phyloP scores from a whole-genome alignment of 1,139 yeast species.

The Wickerhamiella pararugosa region DNA sequence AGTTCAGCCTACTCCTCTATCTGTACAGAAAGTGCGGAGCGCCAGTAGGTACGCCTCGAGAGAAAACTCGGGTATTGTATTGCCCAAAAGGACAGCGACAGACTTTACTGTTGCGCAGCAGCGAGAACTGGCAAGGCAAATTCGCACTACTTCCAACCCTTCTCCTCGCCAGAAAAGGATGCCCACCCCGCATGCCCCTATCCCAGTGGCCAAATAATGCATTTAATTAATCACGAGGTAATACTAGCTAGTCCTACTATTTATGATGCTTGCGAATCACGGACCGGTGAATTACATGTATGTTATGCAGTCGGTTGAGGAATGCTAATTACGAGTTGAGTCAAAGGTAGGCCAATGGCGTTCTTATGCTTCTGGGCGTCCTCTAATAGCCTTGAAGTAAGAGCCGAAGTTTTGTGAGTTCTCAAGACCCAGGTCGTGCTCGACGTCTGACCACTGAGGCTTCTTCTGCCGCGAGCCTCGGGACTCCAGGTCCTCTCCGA shows the following conservation, averaged over 20 bases:
- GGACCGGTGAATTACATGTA: background rate
- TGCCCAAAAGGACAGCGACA: background rate
- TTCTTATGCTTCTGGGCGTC: slow-evolving; percentile 11
- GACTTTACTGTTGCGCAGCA: slow-evolving; percentile 9
- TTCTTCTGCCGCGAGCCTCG: slow-evolving; percentile 32
- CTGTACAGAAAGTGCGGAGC: slow-evolving; percentile 8
- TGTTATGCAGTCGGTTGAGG: background rate
- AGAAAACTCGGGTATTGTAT: too few relatives aligned
- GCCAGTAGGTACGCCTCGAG: slow-evolving; percentile 9
- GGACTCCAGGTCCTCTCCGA: slow-evolving; percentile 27
- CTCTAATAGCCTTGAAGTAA: slow-evolving; percentile 22
- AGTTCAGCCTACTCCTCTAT: slow-evolving; percentile 15
- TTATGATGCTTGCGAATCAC: background rate
- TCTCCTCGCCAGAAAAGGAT: slow-evolving; percentile 12
- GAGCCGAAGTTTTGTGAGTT: slow-evolving; percentile 17
- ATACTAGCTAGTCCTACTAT: background rate
- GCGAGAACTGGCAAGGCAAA: slow-evolving; percentile 15
- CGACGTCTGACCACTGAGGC: slow-evolving; percentile 21
- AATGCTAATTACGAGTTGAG: background rate
- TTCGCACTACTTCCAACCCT: slow-evolving; percentile 16
- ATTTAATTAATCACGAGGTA: background rate
- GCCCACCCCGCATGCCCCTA: slow-evolving; percentile 1
- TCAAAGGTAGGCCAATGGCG: background rate
- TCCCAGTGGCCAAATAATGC: background rate
- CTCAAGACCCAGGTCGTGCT: slow-evolving; percentile 17